These are phyloP conservation scores for Aspergillus carlsbadensis DNA, from an alignment of 495 filamentous ascomycete genomes.

Conservation along the genomic window DNA sequence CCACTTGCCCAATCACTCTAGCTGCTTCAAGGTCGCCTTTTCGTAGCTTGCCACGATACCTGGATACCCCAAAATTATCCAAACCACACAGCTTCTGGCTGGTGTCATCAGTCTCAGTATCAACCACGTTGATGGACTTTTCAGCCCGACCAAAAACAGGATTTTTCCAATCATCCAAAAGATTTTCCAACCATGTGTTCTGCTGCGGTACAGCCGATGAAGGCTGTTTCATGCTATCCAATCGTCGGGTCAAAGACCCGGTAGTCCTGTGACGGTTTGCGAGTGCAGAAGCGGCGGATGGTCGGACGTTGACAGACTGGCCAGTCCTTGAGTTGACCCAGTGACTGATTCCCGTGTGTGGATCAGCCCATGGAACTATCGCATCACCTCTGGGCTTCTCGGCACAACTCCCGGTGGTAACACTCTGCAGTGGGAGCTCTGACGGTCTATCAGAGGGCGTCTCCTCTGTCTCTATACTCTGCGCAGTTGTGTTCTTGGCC, in stretches of 20 bases:
- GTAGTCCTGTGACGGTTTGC: constrained; percentile 23
- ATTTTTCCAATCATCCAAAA: constrained; percentile 56
- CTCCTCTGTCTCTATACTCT: too few relatives aligned
- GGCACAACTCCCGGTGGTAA: neutral
- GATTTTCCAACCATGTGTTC: constrained; percentile 36
- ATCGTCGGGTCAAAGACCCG: constrained; percentile 11
- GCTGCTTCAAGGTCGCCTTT: constrained; percentile 63
- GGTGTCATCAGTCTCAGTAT: neutral
- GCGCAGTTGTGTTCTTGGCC: neutral
- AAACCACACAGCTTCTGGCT: constrained; percentile 9
- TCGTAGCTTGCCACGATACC: constrained; percentile 58
- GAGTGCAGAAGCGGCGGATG: constrained; percentile 2
- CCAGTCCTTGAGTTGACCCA: constrained; percentile 64
- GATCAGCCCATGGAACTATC: constrained; percentile 66
- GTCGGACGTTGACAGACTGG: constrained; percentile 33
- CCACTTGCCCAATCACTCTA: constrained; percentile 76
- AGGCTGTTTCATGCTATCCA: constrained; percentile 12
- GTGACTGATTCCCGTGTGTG: constrained; percentile 56
- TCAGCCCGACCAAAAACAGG: constrained; percentile 58
- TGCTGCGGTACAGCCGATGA: constrained; percentile 16
- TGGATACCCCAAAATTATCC: constrained; percentile 24
- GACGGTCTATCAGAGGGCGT: too few relatives aligned
- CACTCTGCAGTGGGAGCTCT: too few relatives aligned
- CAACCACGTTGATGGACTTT: constrained; percentile 36
- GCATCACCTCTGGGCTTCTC: constrained; percentile 24